Evolutionary conservation across 768 basidiomycete genomes (phyloP), one percentile per base, ranked within the genome.

Genomic region (Trametes gibbosa): DNA sequence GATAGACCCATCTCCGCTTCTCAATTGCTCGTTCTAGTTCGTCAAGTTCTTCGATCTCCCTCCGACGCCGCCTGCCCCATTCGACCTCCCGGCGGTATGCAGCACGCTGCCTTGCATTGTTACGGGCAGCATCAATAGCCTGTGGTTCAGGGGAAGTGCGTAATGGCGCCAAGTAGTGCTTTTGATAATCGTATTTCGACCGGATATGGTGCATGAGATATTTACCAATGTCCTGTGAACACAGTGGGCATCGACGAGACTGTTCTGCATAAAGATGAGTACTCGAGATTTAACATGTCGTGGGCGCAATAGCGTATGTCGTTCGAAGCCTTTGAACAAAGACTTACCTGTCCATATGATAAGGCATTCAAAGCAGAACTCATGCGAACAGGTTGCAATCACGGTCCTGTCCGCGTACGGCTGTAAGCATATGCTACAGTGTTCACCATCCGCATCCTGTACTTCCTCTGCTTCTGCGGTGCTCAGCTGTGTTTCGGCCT

Each of bases 301-400:
- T 3, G 27, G 13, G 29, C 10, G 29, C 29, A 32, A 10, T 32
- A 32, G 29, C 29, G 29, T 32, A 32, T 32, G 29, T 10, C 29
- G 29, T 32, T 32, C 29, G 10, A 3, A 41, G 35, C n/a, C 21
- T 43, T 5, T 13, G 14, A 24, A 24, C 21, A 13, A 24, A 1
- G n/a, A 74, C 81, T 64, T 59, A 90, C 90, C 87, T 53, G 89
- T 82, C 95, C 94, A 96, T 1, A 94, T 74, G 47, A 89, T 75
- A 23, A 97, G 79, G 70, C 95, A 98, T 56, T 92, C 90, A 64
- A 96, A 96, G 67, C 95, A 98, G 68, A 95, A 95, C 68, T 91
- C 89, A 76, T 98, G 95, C 1, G 91, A 89, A 72, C 95, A 97
- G 8, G 77, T 80, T 1, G 93, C 91, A 24, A 96, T 77, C 39